Base-by-base conservation (phyloP, 192 early-diverging fungal genomes). In the Umbelopsis ramanniana region DNA sequence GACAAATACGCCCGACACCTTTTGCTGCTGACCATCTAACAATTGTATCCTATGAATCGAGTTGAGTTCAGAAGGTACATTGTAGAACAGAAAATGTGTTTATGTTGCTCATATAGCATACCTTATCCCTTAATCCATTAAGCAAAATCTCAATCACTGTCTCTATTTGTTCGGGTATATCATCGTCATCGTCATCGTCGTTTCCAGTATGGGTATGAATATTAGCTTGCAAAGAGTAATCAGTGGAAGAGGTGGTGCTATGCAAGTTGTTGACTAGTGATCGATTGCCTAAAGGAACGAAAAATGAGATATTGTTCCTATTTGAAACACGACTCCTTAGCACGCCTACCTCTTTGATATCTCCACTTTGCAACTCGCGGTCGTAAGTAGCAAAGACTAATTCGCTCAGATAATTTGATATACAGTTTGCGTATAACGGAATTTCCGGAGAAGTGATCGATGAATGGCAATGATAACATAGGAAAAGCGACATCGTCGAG, bases 21-120 rank as follows among this genome's bases (percentile, higher is more conserved):
- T 99, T 99, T 9, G 98, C 96, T 7, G 96, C 90, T 11, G 96
- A 97, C 96, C 96, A 98, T 66, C 98, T 90, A 4, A 99, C 97
- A 71, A 99, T 93, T 0, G 98, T 99, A 71, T 95, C 91, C 83
- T 86, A 55, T 12, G 60, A 33, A 53, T 43, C 47, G n/a, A 46
- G 2, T 15, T 15, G 22, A 24, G n/a, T 71, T n/a, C 24, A 52
- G 37, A 60, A 3, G 8, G 9, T 3, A 8, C 40, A 43, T 43
- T 40, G 4, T 40, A 40, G 11, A 43, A 43, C 40, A 1, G 40
- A 43, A 4, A 7, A 12, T 43, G 40, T 3, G 17, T 43, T 45
- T 19, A 53, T 46, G 40, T 68, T 73, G 70, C 68, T 70, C 74
- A 52, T 72, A 43, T 72, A 19, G 66, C 76, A 66, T 84, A 87